A percentile compares a stretch with the other conserved stretches of the same genome.
Conservation (phyloP, 495 filamentous ascomycete species). For the Penicillium crystallinum region DNA sequence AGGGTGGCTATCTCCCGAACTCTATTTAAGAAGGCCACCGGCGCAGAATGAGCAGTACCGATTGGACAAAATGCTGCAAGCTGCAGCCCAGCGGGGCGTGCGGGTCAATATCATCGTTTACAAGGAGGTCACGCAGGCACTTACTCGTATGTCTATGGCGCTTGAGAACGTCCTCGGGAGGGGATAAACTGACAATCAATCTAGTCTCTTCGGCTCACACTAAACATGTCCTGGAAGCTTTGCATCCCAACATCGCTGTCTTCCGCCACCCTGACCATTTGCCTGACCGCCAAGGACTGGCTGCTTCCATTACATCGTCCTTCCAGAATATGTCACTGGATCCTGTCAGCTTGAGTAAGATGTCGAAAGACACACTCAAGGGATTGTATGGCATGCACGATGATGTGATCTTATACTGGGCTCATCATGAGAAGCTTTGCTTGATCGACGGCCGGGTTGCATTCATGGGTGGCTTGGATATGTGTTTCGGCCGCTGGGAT, state of each 20-base stretch:
- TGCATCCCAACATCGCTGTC: conserved; percentile 84
- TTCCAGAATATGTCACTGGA: conserved; percentile 49
- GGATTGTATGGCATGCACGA: conserved; percentile 76
- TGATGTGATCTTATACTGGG: conserved; percentile 86
- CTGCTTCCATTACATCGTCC: conserved; percentile 44
- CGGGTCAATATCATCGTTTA: conserved; percentile 89
- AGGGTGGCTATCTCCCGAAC: conserved; percentile 86
- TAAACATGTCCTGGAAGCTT: conserved; percentile 69
- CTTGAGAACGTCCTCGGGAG: not conserved
- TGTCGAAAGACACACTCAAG: conserved; percentile 64
- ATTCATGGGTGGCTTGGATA: conserved; percentile 76
- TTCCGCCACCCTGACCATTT: conserved; percentile 91
- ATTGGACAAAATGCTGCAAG: conserved; percentile 81
- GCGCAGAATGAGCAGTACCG: conserved; percentile 78
- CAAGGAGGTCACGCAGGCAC: conserved; percentile 81
- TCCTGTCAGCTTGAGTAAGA: conserved; percentile 48
- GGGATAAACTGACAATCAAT: not conserved
- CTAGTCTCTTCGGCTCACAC: conserved; percentile 79
- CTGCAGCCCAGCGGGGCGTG: conserved; percentile 83
- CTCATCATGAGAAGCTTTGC: conserved; percentile 92
- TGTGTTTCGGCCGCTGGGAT: conserved; percentile 64
- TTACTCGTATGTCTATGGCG: conserved; percentile 63
- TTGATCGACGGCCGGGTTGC: conserved; percentile 72
- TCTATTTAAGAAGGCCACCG: conserved; percentile 84
- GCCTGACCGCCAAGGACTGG: conserved; percentile 59